phyloP scores from a whole-genome alignment of 495 filamentous ascomycete species.

The Podospora comata region DNA sequence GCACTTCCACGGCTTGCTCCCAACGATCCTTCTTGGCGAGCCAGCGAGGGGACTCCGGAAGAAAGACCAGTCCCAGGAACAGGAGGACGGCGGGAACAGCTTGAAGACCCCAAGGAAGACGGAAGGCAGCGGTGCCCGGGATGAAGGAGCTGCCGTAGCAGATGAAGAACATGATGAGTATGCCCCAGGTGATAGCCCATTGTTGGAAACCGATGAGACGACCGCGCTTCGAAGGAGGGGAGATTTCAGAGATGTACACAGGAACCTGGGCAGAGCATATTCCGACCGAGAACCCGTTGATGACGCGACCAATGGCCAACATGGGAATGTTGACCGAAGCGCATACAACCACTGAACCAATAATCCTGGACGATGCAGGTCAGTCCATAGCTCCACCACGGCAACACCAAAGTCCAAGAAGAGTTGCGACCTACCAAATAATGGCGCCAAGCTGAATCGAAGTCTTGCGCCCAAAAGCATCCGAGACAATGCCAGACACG shows the following conservation, averaged over 20 bases:
- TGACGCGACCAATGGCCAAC: constrained; percentile 69
- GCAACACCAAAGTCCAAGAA: neutral
- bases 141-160: constrained; percentile 74
- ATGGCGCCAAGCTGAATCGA: constrained; percentile 62
- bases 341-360: constrained; percentile 66
- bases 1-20: constrained; percentile 63
- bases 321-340: constrained; percentile 71
- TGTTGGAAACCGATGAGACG: constrained; percentile 69
- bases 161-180: constrained; percentile 73
- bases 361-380: constrained; percentile 30
- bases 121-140: constrained; percentile 57
- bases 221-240: constrained; percentile 66
- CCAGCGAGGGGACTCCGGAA: constrained; percentile 79
- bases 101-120: constrained; percentile 74
- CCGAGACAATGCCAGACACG: constrained; percentile 63
- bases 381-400: neutral
- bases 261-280: constrained; percentile 78
- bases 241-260: constrained; percentile 73
- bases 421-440: constrained; percentile 53
- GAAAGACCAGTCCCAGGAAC: constrained; percentile 58
- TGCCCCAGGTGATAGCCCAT: constrained; percentile 78
- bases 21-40: constrained; percentile 69
- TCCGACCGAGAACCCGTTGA: constrained; percentile 74
- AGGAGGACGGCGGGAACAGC: constrained; percentile 67
- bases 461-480: constrained; percentile 63